These are phyloP conservation scores for Metschnikowia sp. DNA, from an alignment of 805 yeast genomes.

Conservation along the genomic window DNA sequence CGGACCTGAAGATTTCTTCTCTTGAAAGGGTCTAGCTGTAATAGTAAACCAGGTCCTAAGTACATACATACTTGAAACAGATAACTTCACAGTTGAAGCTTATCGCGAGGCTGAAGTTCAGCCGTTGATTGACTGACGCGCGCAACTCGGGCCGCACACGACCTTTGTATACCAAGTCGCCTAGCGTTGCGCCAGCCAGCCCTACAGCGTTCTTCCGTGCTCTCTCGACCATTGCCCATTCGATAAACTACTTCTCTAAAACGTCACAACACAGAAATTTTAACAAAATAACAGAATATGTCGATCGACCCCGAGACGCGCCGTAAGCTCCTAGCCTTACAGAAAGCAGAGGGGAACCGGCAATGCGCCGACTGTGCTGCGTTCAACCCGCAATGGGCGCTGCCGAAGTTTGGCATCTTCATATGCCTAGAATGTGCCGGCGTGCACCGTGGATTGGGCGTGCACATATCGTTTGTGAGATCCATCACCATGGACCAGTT, in stretches of 20 bases:
- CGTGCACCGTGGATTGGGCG: slow-evolving; percentile 91
- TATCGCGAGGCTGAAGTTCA: not conserved
- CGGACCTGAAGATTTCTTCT: no score
- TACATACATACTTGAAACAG: no score
- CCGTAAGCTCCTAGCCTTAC: slow-evolving; percentile 69
- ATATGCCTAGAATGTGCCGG: slow-evolving; percentile 99
- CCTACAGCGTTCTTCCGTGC: not conserved
- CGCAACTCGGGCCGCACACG: slow-evolving; percentile 1
- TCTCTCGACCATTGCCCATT: not conserved
- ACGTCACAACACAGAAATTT: no score
- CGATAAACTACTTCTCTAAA: no score
- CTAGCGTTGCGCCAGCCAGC: not conserved
- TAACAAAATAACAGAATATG: slow-evolving; percentile 29
- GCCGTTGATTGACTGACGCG: no score
- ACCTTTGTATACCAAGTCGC: slow-evolving; percentile 2
- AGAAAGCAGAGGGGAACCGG: slow-evolving; percentile 78
- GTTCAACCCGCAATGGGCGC: slow-evolving; percentile 99
- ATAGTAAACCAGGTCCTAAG: no score
- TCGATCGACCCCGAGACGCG: slow-evolving; percentile 92
- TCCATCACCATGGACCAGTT: slow-evolving; percentile 98
- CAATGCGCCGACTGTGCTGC: slow-evolving; percentile 92
- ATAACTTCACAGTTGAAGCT: no score
- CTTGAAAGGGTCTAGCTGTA: no score
- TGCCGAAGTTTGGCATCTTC: slow-evolving; percentile 96
- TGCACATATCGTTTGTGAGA: slow-evolving; percentile 93